Base-by-base conservation (phyloP, 371 early-diverging fungal genomes). In the Mucor racemosus region DNA sequence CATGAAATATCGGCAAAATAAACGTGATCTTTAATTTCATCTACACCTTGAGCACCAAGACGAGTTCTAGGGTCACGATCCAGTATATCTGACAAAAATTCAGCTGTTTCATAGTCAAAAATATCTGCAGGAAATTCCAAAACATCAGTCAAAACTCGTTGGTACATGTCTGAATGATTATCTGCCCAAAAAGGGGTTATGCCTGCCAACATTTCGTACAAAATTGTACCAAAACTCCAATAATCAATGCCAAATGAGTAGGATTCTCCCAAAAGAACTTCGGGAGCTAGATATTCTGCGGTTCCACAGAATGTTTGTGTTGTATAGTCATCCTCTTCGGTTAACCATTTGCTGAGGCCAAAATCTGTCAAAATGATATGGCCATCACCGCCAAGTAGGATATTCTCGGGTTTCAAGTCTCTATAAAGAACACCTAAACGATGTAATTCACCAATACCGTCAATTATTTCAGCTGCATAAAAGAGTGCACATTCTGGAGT, bases 231-330 rank as follows among this genome's bases (percentile, higher is more conserved):
- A 7, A 98, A 82, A 44, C 96, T 91, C 99, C 99, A 99, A 87
- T 96, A 92, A 78, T 99, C 99, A 8, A 95, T 95, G 13, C 86
- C 87, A 68, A 89, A 92, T 7, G 94, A 93, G 68, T 98, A 97
- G 34, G 87, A 84, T 10, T 87, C 82, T 0, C 91, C 92, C 44
- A 80, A 69, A 10, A 99, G 81, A 31, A 97, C 91, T 72, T 99
- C 99, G 1, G 99, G 99, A 1, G 99, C 85, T 21, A 92, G 75
- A 58, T 94, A 94, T 60, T 96, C 98, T 4, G 97, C 92, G 4
- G 99, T 97, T 8, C 99, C 99, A 72, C 98, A 96, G 67, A 96
- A 95, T 0, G 98, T 98, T 64, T 89, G 90, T 54, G 96, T 96
- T 42, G 80, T 67, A 6, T 79, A 82, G 15, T 76, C 65, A 5